A percentile compares a stretch with the other conserved stretches of the same genome.
These are phyloP conservation scores for Hordeum vulgare DNA, from an alignment of 176 grass and related monocot genomes.

Conservation along the genomic window MorexV3_pseudomolecules_assembly NC_058520.1:513237514-513238013, in stretches of 20 bases:
- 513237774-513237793: slow-evolving; percentile 38
- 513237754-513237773: slow-evolving; percentile 64
- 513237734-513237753: slow-evolving; percentile 70
- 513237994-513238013: slow-evolving; percentile 32
- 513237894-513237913: slow-evolving; percentile 97
- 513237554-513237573: slow-evolving; percentile 43
- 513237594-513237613: slow-evolving; percentile 85
- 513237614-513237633: slow-evolving; percentile 72
- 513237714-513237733: slow-evolving; percentile 77
- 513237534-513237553: slow-evolving; percentile 73
- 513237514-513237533: slow-evolving; percentile 16
- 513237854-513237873: slow-evolving; percentile 29
- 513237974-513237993: slow-evolving; percentile 46
- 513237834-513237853: slow-evolving; percentile 30
- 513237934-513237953: slow-evolving; percentile 40
- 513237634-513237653: slow-evolving; percentile 1
- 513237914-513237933: slow-evolving; percentile 90
- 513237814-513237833: background rate
- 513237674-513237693: slow-evolving; percentile 35
- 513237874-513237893: slow-evolving; percentile 87
- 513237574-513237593: slow-evolving; percentile 86
- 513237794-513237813: slow-evolving; percentile 49
- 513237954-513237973: slow-evolving; percentile 48
- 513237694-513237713: slow-evolving; percentile 82
- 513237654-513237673: slow-evolving; percentile 1